Conservation (phyloP, 228 moss, liverwort and hornwort species). For the Sphagnum magellanicum region DNA sequence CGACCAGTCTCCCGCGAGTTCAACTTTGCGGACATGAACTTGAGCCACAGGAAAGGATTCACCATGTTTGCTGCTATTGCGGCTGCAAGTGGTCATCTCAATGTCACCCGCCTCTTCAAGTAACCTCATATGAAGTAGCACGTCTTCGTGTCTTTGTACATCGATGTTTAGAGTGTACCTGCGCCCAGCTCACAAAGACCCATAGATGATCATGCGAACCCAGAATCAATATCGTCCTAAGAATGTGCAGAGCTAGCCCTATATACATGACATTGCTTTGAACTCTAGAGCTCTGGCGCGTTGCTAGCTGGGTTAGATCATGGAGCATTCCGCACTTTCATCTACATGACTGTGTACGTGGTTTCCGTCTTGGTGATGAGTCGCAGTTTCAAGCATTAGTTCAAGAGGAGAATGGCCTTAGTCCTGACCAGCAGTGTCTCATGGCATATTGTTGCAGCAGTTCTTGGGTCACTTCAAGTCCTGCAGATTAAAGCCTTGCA, state of each 20-base stretch:
- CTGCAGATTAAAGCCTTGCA: too few relatives aligned
- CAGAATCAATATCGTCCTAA: too few relatives aligned
- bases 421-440: too few relatives aligned
- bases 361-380: too few relatives aligned
- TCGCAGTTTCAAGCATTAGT: too few relatives aligned
- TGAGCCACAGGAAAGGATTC: slow-evolving; percentile 48
- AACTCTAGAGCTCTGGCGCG: background rate
- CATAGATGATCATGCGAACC: background rate
- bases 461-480: too few relatives aligned
- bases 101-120: slow-evolving; percentile 77
- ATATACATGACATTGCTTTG: background rate
- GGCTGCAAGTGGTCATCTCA: slow-evolving; percentile 38
- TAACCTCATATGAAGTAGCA: slow-evolving; percentile 86
- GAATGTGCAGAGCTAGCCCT: too few relatives aligned
- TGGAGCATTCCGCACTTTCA: too few relatives aligned
- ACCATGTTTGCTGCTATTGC: slow-evolving; percentile 28
- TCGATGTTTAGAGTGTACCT: slow-evolving; percentile 94
- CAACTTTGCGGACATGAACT: slow-evolving; percentile 89
- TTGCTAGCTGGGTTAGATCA: too few relatives aligned
- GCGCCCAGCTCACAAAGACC: slow-evolving; percentile 12
- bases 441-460: too few relatives aligned
- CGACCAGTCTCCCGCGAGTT: slow-evolving; percentile 23
- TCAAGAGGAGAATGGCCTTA: too few relatives aligned
- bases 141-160: slow-evolving; percentile 83
- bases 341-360: too few relatives aligned